These are phyloP conservation scores for Tetracladium setigerum DNA, from an alignment of 495 filamentous ascomycete species.

Conservation along the genomic window DNA sequence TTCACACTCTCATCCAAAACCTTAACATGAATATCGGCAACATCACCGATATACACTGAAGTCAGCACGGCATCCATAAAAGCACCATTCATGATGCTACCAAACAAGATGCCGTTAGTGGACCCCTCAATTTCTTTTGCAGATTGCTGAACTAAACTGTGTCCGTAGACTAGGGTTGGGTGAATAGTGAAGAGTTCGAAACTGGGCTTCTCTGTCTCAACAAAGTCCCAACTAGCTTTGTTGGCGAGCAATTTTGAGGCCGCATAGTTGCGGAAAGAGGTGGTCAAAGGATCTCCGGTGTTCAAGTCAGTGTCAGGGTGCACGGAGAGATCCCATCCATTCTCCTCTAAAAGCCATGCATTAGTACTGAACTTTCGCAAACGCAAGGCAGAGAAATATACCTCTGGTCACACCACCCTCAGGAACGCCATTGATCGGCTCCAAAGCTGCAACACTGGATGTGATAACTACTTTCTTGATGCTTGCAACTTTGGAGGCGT, in stretches of 20 bases:
- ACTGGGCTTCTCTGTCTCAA: constrained; percentile 11
- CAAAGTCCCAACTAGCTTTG: constrained; percentile 24
- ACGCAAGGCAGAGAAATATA: constrained; percentile 3
- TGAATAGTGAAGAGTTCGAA: constrained; percentile 18
- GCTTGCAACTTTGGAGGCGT: constrained; percentile 20
- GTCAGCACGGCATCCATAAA: constrained; percentile 4
- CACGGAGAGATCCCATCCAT: constrained; percentile 25
- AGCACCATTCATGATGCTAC: constrained; percentile 16
- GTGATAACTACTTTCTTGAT: constrained; percentile 32
- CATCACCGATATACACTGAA: constrained; percentile 35
- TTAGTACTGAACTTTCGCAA: neutral
- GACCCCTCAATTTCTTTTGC: constrained; percentile 17
- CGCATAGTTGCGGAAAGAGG: constrained; percentile 14
- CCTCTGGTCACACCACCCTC: constrained; percentile 23
- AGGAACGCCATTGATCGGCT: constrained; percentile 20
- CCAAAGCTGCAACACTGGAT: constrained; percentile 25
- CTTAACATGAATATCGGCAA: constrained; percentile 30
- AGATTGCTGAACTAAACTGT: constrained; percentile 23
- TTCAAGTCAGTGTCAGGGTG: constrained; percentile 20
- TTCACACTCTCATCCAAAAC: constrained; percentile 20
- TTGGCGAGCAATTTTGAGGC: constrained; percentile 23
- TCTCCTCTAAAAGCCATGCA: constrained; percentile 19
- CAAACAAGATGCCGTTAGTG: constrained; percentile 18
- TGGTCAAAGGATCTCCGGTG: neutral
- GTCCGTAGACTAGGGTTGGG: constrained; percentile 25